phyloP scores from a whole-genome alignment of 768 basidiomycete species.

The Rhodotorula graminis region DNA sequence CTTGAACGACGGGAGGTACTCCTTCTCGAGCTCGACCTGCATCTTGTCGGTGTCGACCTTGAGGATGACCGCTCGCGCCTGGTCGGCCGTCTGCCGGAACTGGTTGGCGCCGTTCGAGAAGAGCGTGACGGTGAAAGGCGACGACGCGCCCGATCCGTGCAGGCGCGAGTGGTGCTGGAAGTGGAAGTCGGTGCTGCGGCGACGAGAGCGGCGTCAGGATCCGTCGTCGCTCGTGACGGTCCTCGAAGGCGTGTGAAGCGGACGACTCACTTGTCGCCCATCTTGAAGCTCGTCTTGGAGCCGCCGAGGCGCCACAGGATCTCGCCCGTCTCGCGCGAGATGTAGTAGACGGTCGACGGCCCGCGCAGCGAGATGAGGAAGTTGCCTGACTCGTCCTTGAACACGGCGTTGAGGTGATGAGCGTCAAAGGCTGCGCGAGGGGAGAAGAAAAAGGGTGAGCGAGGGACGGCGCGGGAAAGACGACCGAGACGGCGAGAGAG shows the following conservation, averaged over 20 bases:
- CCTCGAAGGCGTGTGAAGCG: too few species aligned
- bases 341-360: slow-evolving; percentile 42
- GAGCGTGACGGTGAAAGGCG: background rate
- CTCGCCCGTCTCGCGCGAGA: slow-evolving; percentile 33
- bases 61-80: background rate
- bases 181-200: background rate
- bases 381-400: slow-evolving; percentile 41
- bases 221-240: too few species aligned
- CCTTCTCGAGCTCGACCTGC: background rate
- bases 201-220: background rate
- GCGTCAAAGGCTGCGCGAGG: slow-evolving; percentile 9
- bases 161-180: slow-evolving; percentile 1
- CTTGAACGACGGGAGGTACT: background rate
- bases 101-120: slow-evolving; percentile 13
- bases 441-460: fast-evolving
- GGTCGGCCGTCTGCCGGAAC: background rate
- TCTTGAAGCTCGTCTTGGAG: slow-evolving; percentile 32
- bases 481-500: too few species aligned
- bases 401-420: slow-evolving; percentile 43
- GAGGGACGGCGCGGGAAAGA: too few species aligned
- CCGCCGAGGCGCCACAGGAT: slow-evolving; percentile 42
- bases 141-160: background rate
- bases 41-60: background rate
- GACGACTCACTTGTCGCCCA: slow-evolving; percentile 17
- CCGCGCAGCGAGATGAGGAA: slow-evolving; percentile 43